Conservation (phyloP, 1,284 basidiomycete species). For the Heterobasidion occidentale region DNA sequence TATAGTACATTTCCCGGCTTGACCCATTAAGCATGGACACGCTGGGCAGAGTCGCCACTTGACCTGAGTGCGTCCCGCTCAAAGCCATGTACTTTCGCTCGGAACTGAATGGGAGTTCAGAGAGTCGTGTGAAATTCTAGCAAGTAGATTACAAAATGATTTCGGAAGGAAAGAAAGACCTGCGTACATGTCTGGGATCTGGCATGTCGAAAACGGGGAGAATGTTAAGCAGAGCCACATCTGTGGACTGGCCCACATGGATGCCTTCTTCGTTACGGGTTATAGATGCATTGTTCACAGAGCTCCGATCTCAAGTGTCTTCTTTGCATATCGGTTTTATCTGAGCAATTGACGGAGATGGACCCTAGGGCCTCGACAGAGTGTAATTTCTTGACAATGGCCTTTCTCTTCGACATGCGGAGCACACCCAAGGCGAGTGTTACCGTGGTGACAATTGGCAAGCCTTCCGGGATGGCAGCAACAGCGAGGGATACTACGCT, state of each 20-base stretch:
- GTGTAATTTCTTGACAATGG: slow-evolving; percentile 95
- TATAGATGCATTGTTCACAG: slow-evolving; percentile 67
- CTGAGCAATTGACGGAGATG: slow-evolving; percentile 93
- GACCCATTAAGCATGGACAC: slow-evolving; percentile 30
- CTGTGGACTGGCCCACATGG: slow-evolving; percentile 86
- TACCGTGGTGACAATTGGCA: slow-evolving; percentile 96
- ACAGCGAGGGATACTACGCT: slow-evolving; percentile 87
- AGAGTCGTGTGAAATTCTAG: slow-evolving; percentile 65
- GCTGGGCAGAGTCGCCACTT: slow-evolving; percentile 18
- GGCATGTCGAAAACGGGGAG: slow-evolving; percentile 62
- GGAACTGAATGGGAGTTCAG: slow-evolving; percentile 88
- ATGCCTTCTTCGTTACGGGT: slow-evolving; percentile 65
- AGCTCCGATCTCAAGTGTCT: slow-evolving; percentile 59
- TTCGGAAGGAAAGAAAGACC: not conserved
- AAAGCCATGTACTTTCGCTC: slow-evolving; percentile 92
- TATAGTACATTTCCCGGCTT: slow-evolving; percentile 68
- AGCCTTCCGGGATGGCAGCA: slow-evolving; percentile 93
- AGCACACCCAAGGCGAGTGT: slow-evolving; percentile 93
- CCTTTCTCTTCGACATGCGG: slow-evolving; percentile 90
- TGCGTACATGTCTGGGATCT: slow-evolving; percentile 64
- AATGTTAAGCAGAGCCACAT: slow-evolving; percentile 87
- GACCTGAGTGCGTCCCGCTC: slow-evolving; percentile 52
- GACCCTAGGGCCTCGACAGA: slow-evolving; percentile 95
- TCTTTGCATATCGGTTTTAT: slow-evolving; percentile 78
- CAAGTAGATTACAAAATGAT: slow-evolving; percentile 3